Evolutionary conservation across 1,284 basidiomycete species (phyloP), one percentile per base, ranked within the genome.

Genomic region (Peniophora sp.): DNA sequence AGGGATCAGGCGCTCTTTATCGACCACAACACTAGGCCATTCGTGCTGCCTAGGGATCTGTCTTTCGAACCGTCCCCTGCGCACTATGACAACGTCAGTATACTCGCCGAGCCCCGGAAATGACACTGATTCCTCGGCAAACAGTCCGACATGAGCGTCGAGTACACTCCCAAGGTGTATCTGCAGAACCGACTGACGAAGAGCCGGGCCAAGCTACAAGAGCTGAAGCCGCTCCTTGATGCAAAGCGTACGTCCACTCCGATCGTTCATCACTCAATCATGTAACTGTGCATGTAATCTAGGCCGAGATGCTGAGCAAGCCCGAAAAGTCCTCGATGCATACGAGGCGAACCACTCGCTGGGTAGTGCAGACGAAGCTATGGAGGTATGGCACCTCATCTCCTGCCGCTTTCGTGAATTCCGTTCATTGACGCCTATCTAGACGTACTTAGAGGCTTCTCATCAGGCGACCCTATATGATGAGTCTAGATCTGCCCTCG

Each of bases 121-220:
- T 25, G 12, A 45, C 16, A 45, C 32, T 53, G 46, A 50, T 50
- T 34, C 20, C 50, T 46, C 52, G n/a, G n/a, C n/a, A n/a, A n/a
- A n/a, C n/a, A 89, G 86, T 71, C 69, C 35, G 78, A 75, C 9
- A 76, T 89, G 64, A 83, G 70, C 57, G 63, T 81, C 20, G 87
- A 89, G 44, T 66, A 76, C 19, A 75, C 75, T 10, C 80, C 89
- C 0, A 90, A 88, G 64, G 72, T 89, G 2, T 78, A 86, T 59
- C 69, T 91, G 16, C 88, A 91, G 67, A 91, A 91, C 62, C 84
- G 83, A 56, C 72, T 91, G n/a, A 67, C 67, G 50, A 74, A 73
- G 50, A 78, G 77, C 51, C 73, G 77, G 52, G 66, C 65, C 36
- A 86, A 85, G 63, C 59, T 87, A 14, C 61, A 70, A 51, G 88